These are phyloP conservation scores for Coniochaeta ligniaria DNA, from an alignment of 2,329 filamentous ascomycete genomes.

Conservation along the genomic window DNA sequence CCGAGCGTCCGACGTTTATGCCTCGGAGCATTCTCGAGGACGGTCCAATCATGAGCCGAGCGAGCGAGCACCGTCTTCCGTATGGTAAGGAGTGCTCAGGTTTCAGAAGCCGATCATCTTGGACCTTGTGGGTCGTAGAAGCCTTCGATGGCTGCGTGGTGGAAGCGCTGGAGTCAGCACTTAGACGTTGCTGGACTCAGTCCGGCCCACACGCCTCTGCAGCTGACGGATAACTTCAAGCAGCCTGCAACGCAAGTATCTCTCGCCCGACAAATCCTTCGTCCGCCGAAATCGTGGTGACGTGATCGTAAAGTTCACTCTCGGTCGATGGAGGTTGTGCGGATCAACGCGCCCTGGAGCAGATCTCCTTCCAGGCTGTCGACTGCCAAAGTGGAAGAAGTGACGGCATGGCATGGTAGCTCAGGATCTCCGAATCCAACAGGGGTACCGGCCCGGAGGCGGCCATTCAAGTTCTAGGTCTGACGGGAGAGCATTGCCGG, in stretches of 20 bases:
- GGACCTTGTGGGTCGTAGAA: not conserved
- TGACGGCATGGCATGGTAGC: not conserved
- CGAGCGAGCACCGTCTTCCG: not conserved
- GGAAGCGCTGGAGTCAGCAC: not conserved
- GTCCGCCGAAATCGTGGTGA: not conserved
- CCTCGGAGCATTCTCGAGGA: slow-evolving; percentile 3
- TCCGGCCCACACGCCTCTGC: not conserved
- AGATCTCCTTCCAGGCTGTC: not conserved
- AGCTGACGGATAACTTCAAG: not conserved
- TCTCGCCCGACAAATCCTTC: not conserved
- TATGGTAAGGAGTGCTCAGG: not conserved
- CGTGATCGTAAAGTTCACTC: not conserved
- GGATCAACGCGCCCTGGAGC: not conserved
- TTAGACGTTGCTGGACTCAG: not conserved
- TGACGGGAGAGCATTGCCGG: not conserved
- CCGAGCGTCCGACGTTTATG: slow-evolving; percentile 4
- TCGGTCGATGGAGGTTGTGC: not conserved
- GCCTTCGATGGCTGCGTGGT: not conserved
- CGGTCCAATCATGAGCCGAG: not conserved
- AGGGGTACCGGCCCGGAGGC: not conserved
- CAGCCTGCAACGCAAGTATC: not conserved
- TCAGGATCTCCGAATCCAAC: not conserved
- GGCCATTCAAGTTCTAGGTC: not conserved
- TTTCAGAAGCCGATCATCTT: slow-evolving; percentile 5
- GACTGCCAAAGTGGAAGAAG: not conserved